Conservation (phyloP, 2,329 filamentous ascomycete species). For the Rutstroemia sp. region DNA sequence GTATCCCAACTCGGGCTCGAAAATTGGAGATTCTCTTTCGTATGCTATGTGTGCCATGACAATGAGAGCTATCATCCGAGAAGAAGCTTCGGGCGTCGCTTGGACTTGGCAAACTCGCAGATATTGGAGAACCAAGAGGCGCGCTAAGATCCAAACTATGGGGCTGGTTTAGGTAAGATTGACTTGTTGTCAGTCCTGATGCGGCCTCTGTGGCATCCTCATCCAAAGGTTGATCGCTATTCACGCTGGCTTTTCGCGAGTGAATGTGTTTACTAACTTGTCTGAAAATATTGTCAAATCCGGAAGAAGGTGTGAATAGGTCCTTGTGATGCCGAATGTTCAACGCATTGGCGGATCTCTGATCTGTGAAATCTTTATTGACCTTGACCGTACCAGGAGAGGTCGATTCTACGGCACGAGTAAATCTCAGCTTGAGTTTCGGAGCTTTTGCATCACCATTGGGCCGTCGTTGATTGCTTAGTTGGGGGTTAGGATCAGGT, state of each 20-base stretch:
- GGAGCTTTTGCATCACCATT: conserved; percentile 12
- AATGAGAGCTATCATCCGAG: conserved; percentile 32
- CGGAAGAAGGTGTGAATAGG: conserved; percentile 25
- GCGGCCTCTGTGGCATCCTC: conserved; percentile 6
- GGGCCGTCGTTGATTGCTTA: conserved; percentile 4
- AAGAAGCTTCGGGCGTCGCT: conserved; percentile 31
- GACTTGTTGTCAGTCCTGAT: conserved; percentile 1
- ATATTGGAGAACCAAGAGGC: conserved; percentile 7
- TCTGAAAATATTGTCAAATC: conserved; percentile 26
- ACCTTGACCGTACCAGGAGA: conserved; percentile 25
- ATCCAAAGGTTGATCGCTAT: conserved; percentile 12
- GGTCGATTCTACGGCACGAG: conserved; percentile 22
- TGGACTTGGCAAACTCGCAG: conserved; percentile 15
- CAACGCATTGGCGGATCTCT: conserved; percentile 17
- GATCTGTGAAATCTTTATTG: conserved; percentile 18
- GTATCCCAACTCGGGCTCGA: conserved; percentile 20
- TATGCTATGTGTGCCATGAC: conserved; percentile 16
- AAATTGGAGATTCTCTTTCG: conserved; percentile 24
- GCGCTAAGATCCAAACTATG: conserved; percentile 6
- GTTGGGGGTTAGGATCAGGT: conserved; percentile 7
- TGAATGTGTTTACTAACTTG: conserved; percentile 24
- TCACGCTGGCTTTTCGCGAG: conserved; percentile 20
- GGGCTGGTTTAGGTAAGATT: conserved; percentile 5
- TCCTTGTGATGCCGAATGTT: conserved; percentile 25
- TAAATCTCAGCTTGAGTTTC: conserved; percentile 26